Percentiles rank a stretch among this genome's conserved stretches.
phyloP scores from a whole-genome alignment of 148 eudicot species.

The Dysphania ambrosioides region DNA sequence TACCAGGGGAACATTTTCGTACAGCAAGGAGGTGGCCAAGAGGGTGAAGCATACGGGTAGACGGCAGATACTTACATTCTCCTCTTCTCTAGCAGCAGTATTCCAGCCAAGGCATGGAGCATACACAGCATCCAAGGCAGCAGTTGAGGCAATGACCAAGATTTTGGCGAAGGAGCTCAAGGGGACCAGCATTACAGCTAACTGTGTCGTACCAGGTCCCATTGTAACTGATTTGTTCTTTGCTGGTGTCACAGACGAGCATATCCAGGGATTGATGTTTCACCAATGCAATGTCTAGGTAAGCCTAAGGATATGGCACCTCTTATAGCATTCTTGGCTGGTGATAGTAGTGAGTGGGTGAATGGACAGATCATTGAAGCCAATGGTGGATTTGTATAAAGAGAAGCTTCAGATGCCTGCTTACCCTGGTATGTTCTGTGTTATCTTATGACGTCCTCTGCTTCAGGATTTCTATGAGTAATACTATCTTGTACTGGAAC shows the following conservation, averaged over 20 bases:
- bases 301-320: slow-evolving; percentile 36
- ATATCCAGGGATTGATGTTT: slow-evolving; percentile 14
- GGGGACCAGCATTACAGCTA: slow-evolving; percentile 42
- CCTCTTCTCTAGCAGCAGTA: slow-evolving; percentile 34
- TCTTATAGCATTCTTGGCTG: slow-evolving; percentile 36
- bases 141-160: slow-evolving; percentile 43
- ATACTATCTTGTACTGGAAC: neutral
- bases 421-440: neutral
- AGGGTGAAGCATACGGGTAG: slow-evolving; percentile 37
- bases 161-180: slow-evolving; percentile 43
- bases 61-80: slow-evolving; percentile 37
- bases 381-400: slow-evolving; percentile 36
- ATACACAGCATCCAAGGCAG: slow-evolving; percentile 46
- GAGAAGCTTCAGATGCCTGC: neutral
- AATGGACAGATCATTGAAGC: slow-evolving; percentile 38
- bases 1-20: slow-evolving; percentile 28
- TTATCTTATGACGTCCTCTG: neutral
- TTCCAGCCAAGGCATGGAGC: slow-evolving; percentile 37
- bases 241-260: slow-evolving; percentile 31
- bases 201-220: slow-evolving; percentile 45
- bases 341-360: slow-evolving; percentile 41
- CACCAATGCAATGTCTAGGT: slow-evolving; percentile 35
- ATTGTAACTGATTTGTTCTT: slow-evolving; percentile 42
- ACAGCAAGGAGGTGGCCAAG: slow-evolving; percentile 28
- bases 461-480: neutral